Evolutionary conservation across 805 yeast genomes (phyloP).

Genomic region (Sugiyamaella marilandica): DNA sequence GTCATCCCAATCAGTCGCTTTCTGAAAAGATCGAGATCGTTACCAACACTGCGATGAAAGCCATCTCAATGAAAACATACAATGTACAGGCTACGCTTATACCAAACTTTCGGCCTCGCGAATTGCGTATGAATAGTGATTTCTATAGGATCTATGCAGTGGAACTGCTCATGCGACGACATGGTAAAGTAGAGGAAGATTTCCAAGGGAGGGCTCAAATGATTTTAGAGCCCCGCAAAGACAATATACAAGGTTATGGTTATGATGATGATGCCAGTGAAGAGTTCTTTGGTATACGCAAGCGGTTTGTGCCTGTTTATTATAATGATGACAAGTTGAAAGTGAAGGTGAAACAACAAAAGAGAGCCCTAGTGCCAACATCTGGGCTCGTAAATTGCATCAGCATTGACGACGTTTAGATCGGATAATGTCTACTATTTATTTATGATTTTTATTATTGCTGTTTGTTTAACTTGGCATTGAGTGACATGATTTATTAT

Average conservation of each 20-base stretch:
- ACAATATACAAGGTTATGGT: constrained; percentile 10
- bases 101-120: constrained; percentile 28
- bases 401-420: constrained; percentile 7
- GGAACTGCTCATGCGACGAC: constrained; percentile 31
- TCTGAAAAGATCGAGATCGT: neutral
- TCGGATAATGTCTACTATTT: neutral
- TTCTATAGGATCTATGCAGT: constrained; percentile 33
- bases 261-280: constrained; percentile 19
- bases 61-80: constrained; percentile 29
- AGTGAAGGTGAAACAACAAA: neutral
- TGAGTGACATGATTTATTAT: neutral
- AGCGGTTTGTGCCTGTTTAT: constrained; percentile 19
- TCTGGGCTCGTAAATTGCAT: constrained; percentile 4
- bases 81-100: constrained; percentile 28
- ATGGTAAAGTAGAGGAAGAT: constrained; percentile 32
- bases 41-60: neutral
- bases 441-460: constrained; percentile 1
- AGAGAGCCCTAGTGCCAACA: constrained; percentile 1
- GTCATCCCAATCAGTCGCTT: neutral
- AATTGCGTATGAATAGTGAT: constrained; percentile 32
- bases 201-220: constrained; percentile 31
- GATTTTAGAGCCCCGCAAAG: constrained; percentile 29
- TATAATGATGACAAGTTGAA: constrained; percentile 7
- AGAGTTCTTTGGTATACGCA: constrained; percentile 24
- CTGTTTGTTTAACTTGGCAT: neutral